Evolutionary conservation across 2,329 filamentous ascomycete species (phyloP), one percentile per base, ranked within the genome.

Genomic region (Fusarium nisikadoi): DNA sequence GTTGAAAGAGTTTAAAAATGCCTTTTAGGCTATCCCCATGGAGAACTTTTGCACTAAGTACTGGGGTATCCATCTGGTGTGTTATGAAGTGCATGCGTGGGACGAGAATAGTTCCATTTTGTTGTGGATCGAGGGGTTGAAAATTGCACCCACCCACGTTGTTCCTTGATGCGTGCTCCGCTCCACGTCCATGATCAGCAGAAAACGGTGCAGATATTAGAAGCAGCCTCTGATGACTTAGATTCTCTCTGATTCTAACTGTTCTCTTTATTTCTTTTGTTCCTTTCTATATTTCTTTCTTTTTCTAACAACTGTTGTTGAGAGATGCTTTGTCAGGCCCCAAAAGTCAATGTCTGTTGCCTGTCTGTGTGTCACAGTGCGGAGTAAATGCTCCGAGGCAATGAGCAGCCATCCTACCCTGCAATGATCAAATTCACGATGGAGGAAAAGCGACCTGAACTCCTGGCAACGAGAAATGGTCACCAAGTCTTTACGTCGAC

Each of bases 1-100:
- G 0, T 17, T n/a, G 2, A 53, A 39, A 23, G 23, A 13, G 1
- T 17, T 27, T 8, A 6, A 0, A 27, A 27, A 17, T 53, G 5
- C 13, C 33, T 5, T 20, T 53, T 39, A 0, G 0, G 2, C n/a
- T n/a, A 5, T 53, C 23, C 49, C 33, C 49, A n/a, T 53, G 33
- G 33, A 53, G 33, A 39, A 39, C 7, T 20, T 9, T 53, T 3
- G 19, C 33, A 2, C 23, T 36, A 13, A 5, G 45, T 17, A 11
- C 2, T n/a, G 3, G 10, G 8, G n/a, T 5, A 14, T 5, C n/a
- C n/a, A n/a, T n/a, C 17, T 13, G 19, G 20, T 16, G 17, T 20
- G 23, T 27, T 27, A 3, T 52, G 33, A n/a, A 38, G 49, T 39
- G 23, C 33, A 31, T 31, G 10, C 19, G 33, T n/a, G 19, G 49